Evolutionary conservation across 2,329 filamentous ascomycete species (phyloP).

Genomic region (Aspergillus bombycis): DNA sequence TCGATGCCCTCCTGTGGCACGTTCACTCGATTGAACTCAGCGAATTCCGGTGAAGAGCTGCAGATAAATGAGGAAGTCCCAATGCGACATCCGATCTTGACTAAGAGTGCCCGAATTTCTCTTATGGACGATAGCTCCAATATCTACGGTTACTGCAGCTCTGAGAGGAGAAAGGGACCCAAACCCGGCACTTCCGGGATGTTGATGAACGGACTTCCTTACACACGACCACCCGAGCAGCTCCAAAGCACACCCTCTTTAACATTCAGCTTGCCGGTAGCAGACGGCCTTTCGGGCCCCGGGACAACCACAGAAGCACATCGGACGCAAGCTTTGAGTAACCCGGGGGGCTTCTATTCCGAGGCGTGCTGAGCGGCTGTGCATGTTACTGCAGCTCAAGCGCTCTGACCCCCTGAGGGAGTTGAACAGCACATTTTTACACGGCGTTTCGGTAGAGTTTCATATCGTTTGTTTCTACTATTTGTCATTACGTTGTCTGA

Average conservation of each 20-base stretch:
- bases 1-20: slow-evolving; percentile 14
- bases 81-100: slow-evolving; percentile 23
- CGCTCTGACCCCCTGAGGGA: not conserved
- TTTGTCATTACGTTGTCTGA: not conserved
- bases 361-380: not conserved
- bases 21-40: slow-evolving; percentile 21
- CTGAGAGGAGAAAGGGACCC: slow-evolving; percentile 33
- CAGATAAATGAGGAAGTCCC: slow-evolving; percentile 17
- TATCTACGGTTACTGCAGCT: slow-evolving; percentile 45
- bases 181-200: slow-evolving; percentile 28
- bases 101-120: slow-evolving; percentile 25
- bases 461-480: not conserved
- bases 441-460: not conserved
- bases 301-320: slow-evolving; percentile 23
- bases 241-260: slow-evolving; percentile 21
- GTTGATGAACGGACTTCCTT: slow-evolving; percentile 46
- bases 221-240: slow-evolving; percentile 31
- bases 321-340: slow-evolving; percentile 28
- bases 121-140: slow-evolving; percentile 37
- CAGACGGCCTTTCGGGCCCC: slow-evolving; percentile 27
- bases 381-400: not conserved
- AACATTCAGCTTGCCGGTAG: slow-evolving; percentile 4
- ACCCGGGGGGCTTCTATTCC: slow-evolving; percentile 22
- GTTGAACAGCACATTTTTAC: not conserved
- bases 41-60: slow-evolving; percentile 26